Evolutionary conservation across 1,139 yeast species (phyloP).

Genomic region (Saccharomyces hybrid): DNA sequence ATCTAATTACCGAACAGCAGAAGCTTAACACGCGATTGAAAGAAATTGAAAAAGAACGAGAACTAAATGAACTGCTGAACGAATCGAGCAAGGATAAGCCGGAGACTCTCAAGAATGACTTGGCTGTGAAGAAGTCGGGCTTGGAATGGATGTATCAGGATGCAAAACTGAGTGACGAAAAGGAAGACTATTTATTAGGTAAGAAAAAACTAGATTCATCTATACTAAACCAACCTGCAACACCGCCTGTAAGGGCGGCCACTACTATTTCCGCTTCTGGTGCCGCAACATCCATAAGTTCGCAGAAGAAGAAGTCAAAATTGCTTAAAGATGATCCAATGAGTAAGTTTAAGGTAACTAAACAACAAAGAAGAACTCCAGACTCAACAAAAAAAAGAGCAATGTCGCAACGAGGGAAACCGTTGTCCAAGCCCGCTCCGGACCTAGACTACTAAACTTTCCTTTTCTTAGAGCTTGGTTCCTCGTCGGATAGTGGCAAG

Average conservation of each 20-base stretch:
- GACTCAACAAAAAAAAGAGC: conserved; percentile 5
- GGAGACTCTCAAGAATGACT: conserved; percentile 32
- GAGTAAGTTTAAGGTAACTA: conserved; percentile 11
- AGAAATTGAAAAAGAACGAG: conserved; percentile 60
- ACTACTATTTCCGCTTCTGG: neutral
- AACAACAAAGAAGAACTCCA: conserved; percentile 13
- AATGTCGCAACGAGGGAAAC: neutral
- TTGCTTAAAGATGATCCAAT: conserved; percentile 12
- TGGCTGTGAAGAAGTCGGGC: conserved; percentile 41
- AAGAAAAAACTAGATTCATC: conserved; percentile 40
- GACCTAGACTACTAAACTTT: conserved; percentile 1
- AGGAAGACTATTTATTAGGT: conserved; percentile 46
- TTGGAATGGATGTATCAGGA: conserved; percentile 86
- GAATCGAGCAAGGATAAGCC: conserved; percentile 29
- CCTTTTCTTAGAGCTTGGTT: neutral
- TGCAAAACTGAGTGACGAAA: conserved; percentile 27
- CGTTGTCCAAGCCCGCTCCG: neutral
- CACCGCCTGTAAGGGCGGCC: neutral
- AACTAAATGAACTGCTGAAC: conserved; percentile 47
- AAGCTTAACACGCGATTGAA: conserved; percentile 56
- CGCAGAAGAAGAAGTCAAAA: neutral
- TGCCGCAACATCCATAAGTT: neutral
- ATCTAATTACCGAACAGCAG: conserved; percentile 62
- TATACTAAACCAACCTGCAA: conserved; percentile 13
- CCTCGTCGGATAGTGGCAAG: conserved; percentile 1